Conservation (phyloP, 2,329 filamentous ascomycete species). For the Ophiostoma tasmaniense region DNA sequence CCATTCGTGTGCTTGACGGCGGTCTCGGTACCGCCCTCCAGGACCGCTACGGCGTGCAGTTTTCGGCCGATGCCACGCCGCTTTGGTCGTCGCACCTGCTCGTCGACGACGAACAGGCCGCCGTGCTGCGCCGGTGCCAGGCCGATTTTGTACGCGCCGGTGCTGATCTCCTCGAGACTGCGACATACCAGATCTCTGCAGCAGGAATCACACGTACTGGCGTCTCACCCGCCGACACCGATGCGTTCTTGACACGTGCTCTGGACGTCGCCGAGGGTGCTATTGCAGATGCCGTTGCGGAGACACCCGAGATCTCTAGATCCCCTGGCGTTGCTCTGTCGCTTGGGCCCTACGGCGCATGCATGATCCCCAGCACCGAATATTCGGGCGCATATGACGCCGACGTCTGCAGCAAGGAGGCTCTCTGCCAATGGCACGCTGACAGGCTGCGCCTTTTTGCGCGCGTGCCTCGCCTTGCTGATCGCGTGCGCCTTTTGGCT, state of each 20-base stretch:
- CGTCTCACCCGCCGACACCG: not conserved
- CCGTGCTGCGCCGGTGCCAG: not conserved
- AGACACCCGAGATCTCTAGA: not conserved
- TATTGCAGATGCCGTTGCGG: not conserved
- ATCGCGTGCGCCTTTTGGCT: not conserved
- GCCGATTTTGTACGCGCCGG: not conserved
- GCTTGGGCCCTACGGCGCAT: not conserved
- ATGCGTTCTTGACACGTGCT: not conserved
- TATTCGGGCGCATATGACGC: not conserved
- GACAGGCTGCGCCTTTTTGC: not conserved
- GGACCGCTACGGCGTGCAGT: not conserved
- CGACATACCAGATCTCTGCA: not conserved
- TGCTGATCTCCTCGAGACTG: not conserved
- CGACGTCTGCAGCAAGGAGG: not conserved
- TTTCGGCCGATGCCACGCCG: not conserved
- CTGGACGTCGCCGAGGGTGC: not conserved
- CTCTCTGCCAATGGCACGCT: not conserved
- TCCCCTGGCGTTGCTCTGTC: not conserved
- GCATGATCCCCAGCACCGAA: not conserved
- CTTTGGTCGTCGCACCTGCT: conserved; percentile 3
- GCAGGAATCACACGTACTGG: not conserved
- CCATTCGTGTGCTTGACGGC: not conserved
- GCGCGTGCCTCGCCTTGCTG: not conserved
- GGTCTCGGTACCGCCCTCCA: conserved; percentile 28
- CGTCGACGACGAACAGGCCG: not conserved